A percentile compares a stretch with the other conserved stretches of the same genome.
phyloP scores from a whole-genome alignment of 805 yeast species.

The Wickerhamiella hasegawae region DNA sequence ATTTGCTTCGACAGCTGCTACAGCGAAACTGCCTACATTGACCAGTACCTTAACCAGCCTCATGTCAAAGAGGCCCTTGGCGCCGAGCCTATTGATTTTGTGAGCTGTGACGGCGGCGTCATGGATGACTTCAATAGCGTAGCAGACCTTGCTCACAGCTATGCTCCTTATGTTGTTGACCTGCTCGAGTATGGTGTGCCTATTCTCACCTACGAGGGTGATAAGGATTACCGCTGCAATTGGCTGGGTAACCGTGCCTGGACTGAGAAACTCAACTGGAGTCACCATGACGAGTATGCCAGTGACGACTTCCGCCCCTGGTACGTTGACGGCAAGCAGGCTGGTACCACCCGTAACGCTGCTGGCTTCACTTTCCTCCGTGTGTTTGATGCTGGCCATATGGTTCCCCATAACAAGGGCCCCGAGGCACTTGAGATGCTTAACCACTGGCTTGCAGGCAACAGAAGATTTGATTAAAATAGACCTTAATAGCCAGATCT shows the following conservation, averaged over 20 bases:
- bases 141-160: constrained; percentile 55
- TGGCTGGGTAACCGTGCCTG: constrained; percentile 86
- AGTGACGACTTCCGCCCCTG: constrained; percentile 18
- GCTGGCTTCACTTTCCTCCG: constrained; percentile 64
- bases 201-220: constrained; percentile 80
- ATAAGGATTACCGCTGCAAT: constrained; percentile 82
- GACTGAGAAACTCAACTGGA: constrained; percentile 56
- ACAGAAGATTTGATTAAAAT: too few species aligned
- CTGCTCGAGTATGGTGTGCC: constrained; percentile 56
- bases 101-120: constrained; percentile 63
- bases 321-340: constrained; percentile 27
- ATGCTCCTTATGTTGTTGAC: constrained; percentile 37
- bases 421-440: constrained; percentile 66
- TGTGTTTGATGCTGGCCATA: constrained; percentile 78
- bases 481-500: too few species aligned
- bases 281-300: constrained; percentile 33
- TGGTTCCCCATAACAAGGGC: constrained; percentile 92
- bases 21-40: constrained; percentile 53
- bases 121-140: constrained; percentile 54
- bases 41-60: constrained; percentile 55
- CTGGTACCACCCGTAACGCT: constrained; percentile 50
- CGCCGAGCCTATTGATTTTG: constrained; percentile 61
- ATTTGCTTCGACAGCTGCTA: constrained; percentile 53
- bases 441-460: constrained; percentile 71
- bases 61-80: constrained; percentile 67